A percentile compares a stretch with the other conserved stretches of the same genome.
These are phyloP conservation scores for Fusarium hainanense DNA, from an alignment of 2,329 filamentous ascomycete genomes.

Conservation along the genomic window DNA sequence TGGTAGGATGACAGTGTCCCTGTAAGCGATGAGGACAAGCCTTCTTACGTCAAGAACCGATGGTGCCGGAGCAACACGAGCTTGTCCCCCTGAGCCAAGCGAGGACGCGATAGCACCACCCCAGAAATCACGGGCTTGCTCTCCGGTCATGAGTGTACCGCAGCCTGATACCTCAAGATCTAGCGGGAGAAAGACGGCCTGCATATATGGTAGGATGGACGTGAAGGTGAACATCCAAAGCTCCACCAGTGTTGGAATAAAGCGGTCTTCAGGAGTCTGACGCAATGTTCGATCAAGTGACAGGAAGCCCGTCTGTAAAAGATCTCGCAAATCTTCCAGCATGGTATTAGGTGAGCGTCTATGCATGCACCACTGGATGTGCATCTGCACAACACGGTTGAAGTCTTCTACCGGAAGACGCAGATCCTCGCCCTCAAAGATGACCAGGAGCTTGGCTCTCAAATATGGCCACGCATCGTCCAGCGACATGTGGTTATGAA, in stretches of 20 bases:
- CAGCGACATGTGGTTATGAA: conserved; percentile 74
- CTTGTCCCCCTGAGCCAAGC: conserved; percentile 46
- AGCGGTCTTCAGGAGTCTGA: conserved; percentile 81
- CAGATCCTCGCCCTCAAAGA: conserved; percentile 85
- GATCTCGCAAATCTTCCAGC: conserved; percentile 79
- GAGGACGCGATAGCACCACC: conserved; percentile 69
- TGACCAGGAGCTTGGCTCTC: conserved; percentile 78
- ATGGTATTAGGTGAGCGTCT: conserved; percentile 76
- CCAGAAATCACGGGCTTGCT: conserved; percentile 92
- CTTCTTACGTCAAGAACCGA: conserved; percentile 84
- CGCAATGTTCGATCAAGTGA: conserved; percentile 86
- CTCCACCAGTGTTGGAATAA: conserved; percentile 91
- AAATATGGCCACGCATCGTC: conserved; percentile 88
- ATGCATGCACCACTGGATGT: conserved; percentile 82
- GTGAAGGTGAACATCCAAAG: conserved; percentile 96
- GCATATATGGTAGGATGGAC: conserved; percentile 89
- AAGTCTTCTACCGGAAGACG: conserved; percentile 85
- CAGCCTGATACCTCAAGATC: conserved; percentile 92
- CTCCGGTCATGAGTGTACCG: conserved; percentile 79
- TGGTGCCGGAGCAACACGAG: conserved; percentile 60
- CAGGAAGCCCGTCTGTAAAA: conserved; percentile 83
- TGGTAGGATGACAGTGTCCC: conserved; percentile 88
- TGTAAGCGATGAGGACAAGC: conserved; percentile 86
- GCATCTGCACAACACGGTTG: conserved; percentile 81
- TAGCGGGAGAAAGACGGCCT: conserved; percentile 92